Evolutionary conservation across 129 eudicot genomes (phyloP), one percentile per base, ranked within the genome.

Genomic region (Oenanthe sinensis): DNA sequence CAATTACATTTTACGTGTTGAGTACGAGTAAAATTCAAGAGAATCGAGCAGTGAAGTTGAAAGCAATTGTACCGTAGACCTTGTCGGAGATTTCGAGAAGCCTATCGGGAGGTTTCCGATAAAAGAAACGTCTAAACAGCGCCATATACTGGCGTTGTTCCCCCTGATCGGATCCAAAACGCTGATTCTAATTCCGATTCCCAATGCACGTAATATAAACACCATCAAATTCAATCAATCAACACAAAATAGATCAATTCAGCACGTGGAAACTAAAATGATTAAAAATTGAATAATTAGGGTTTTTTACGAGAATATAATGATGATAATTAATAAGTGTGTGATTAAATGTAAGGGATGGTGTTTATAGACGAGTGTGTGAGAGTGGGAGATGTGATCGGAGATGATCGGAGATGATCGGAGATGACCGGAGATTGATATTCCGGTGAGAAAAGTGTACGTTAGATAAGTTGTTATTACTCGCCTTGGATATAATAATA

Each of bases 71-170:
- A 93, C 98, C 98, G 77, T 91, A 93, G 72, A 93, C 97, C 86
- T 96, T 86, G 84, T 93, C 98, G 76, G 98, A 87, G 87, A 93
- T 93, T 87, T 93, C 98, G 10, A 93, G 97, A 84, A 93, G 95
- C 82, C 95, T 93, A 87, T 93, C 98, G 77, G 98, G 98, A 79
- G 98, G 98, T 87, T 93, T 93, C 81, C 97, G 80, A 69, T 91
- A 93, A 52, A 93, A 93, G 87, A 93, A 91, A 42, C 97, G 86
- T 78, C 92, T 90, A 80, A 93, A 91, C 98, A 93, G 97, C 97
- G 98, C 97, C 98, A 93, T 93, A 36, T n/a, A 75, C 83, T 92
- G 98, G 98, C 98, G 96, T 96, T 90, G 98, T 85, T 84, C 43
- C 77, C 77, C 85, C 80, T 50, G 63, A 87, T 86, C 88, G 84